Conservation (phyloP, 306 rosid species). For the Acacia acuminata region DNA sequence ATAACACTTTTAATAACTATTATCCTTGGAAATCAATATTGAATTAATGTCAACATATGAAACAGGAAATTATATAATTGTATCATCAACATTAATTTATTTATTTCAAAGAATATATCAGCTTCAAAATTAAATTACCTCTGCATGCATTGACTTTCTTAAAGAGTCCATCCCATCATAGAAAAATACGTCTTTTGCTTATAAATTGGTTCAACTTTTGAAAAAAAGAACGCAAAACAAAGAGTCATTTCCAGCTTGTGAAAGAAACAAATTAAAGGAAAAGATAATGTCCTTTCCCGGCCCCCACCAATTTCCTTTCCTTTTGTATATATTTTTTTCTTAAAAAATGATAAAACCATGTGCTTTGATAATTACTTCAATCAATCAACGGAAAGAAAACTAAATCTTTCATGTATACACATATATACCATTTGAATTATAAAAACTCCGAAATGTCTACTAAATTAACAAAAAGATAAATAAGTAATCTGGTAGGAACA, state of each 20-base stretch:
- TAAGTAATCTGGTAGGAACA: no score
- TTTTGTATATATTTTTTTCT: neutral
- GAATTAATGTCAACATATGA: neutral
- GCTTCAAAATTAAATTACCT: neutral
- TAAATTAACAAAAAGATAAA: no score
- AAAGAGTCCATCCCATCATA: neutral
- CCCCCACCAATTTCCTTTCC: neutral
- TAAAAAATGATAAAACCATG: neutral
- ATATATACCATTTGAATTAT: no score
- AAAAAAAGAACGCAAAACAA: constrained; percentile 11
- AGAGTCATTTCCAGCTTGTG: neutral
- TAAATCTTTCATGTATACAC: neutral
- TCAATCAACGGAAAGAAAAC: neutral
- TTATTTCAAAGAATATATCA: neutral
- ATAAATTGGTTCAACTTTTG: constrained; percentile 12
- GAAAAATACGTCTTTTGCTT: neutral
- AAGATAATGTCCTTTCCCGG: neutral
- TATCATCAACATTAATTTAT: neutral
- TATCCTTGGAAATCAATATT: neutral
- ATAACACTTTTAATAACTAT: neutral
- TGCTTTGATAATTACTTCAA: neutral
- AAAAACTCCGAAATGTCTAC: no score
- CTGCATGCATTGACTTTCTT: neutral
- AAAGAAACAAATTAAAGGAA: neutral
- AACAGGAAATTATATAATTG: neutral